Evolutionary conservation across 1,139 yeast species (phyloP), one percentile per base, ranked within the genome.

Genomic region (Candida pseudocylindracea): DNA sequence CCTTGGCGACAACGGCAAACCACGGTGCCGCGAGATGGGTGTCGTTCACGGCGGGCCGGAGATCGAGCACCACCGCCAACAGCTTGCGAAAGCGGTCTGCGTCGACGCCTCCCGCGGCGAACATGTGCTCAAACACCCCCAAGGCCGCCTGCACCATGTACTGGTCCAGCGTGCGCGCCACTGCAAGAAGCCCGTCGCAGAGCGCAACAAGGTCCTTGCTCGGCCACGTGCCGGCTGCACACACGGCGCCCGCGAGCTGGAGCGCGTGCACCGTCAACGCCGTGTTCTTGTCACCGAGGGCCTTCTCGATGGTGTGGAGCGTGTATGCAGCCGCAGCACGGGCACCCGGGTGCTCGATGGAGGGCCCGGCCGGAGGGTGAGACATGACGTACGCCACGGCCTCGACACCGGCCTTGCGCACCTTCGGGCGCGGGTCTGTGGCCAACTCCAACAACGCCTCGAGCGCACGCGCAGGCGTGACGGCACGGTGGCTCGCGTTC

Each of bases 1-100:
- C 93, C 45, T 81, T 83, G 7, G 95, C 92, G 29, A 88, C 67
- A 24, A 83, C 93, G 1, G 95, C 93, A 33, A 83, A 65, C 98
- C 98, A 88, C 8, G 94, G 68, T 12, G 92, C 94, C 11, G 91
- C 81, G 42, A 88, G 63, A 49, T 81, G 85, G 30, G 74, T 60
- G 46, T 88, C 98, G 42, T 74, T 76, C 25, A 67, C 49, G 1
- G 92, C 63, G 7, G 98, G 98, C 41, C 72, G 73, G 45, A 85
- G 60, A 38, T 78, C 80, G 42, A 80, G 66, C 32, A 88, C 71
- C 30, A 78, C 65, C 42, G 75, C 70, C 37, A 83, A 56, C 11
- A 80, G 73, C 35, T 58, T 64, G 20, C 63, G 50, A 41, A 78
- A 72, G 43, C 71, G 74, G 29, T 67, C 75, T 27, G 61, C 51